A percentile compares a stretch with the other conserved stretches of the same genome.
These are phyloP conservation scores for Dictyostelium citrinum DNA, from an alignment of 78 protist genomes.

Conservation along the genomic window DNA sequence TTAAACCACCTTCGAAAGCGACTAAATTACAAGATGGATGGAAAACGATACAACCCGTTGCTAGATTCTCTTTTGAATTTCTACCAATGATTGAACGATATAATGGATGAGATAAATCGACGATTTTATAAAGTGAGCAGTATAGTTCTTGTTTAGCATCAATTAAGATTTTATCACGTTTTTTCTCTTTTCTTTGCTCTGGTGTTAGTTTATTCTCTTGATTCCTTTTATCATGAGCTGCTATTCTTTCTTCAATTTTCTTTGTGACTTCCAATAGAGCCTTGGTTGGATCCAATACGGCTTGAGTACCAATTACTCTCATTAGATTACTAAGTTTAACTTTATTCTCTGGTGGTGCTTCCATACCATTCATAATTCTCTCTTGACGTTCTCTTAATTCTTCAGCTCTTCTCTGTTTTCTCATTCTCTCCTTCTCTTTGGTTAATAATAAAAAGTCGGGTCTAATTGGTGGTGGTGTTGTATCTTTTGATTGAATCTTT, in stretches of 20 bases:
- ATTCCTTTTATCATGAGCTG: constrained; percentile 20
- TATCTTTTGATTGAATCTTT: constrained; percentile 1
- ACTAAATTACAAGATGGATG: constrained; percentile 13
- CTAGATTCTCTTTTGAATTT: background rate
- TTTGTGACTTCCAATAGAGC: constrained; percentile 16
- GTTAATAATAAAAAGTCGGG: constrained; percentile 44
- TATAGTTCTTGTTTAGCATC: constrained; percentile 28
- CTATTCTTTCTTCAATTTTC: constrained; percentile 33
- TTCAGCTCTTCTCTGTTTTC: constrained; percentile 48
- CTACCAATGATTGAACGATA: constrained; percentile 25
- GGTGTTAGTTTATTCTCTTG: constrained; percentile 43
- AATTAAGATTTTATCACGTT: background rate
- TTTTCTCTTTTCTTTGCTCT: constrained; percentile 70
- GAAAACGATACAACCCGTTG: constrained; percentile 30
- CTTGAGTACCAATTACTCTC: constrained; percentile 64
- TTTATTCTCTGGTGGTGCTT: constrained; percentile 77
- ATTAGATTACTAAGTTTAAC: constrained; percentile 81
- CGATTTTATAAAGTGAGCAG: constrained; percentile 27
- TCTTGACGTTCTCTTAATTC: constrained; percentile 71
- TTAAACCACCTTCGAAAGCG: constrained; percentile 54
- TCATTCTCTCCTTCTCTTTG: constrained; percentile 74
- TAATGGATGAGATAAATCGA: constrained; percentile 72
- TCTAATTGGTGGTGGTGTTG: constrained; percentile 27
- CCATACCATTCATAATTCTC: constrained; percentile 62
- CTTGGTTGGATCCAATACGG: constrained; percentile 76